Evolutionary conservation across 2,329 filamentous ascomycete species (phyloP).

Genomic region (Aureobasidium leucospermi): DNA sequence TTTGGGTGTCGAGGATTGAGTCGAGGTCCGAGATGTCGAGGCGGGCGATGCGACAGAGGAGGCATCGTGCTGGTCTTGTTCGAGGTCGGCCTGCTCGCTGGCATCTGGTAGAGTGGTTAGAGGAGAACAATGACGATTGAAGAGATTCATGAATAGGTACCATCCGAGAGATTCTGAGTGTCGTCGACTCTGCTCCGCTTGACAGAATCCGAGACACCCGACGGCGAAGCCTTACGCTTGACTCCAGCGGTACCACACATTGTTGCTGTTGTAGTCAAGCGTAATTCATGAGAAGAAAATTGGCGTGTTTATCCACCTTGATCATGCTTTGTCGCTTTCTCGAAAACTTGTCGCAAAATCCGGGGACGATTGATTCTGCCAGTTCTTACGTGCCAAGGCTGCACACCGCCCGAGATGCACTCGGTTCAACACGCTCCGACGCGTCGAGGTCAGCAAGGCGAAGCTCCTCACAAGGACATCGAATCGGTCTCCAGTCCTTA

Average conservation of each 20-base stretch:
- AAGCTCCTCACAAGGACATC: background rate
- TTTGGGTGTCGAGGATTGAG: slow-evolving; percentile 22
- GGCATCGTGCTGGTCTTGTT: background rate
- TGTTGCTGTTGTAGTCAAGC: background rate
- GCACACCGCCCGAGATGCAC: background rate
- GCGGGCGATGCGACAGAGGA: background rate
- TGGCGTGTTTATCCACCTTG: slow-evolving; percentile 1
- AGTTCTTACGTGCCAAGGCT: background rate
- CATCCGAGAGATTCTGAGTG: background rate
- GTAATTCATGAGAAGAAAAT: background rate
- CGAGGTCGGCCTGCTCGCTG: background rate
- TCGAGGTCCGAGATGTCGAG: slow-evolving; percentile 17
- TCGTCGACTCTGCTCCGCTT: background rate
- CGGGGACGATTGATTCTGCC: background rate
- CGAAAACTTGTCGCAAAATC: background rate
- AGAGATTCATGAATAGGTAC: background rate
- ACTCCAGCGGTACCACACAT: background rate
- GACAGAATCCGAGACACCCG: background rate
- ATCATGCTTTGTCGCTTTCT: background rate
- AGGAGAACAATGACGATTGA: background rate
- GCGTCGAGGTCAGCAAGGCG: background rate
- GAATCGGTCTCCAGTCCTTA: too few species aligned
- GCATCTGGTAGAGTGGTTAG: background rate
- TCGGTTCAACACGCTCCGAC: background rate
- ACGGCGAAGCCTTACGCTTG: background rate